Evolutionary conservation across 164 flowering plant genomes (phyloP).

Genomic region (Kingdonia uniflora): DNA sequence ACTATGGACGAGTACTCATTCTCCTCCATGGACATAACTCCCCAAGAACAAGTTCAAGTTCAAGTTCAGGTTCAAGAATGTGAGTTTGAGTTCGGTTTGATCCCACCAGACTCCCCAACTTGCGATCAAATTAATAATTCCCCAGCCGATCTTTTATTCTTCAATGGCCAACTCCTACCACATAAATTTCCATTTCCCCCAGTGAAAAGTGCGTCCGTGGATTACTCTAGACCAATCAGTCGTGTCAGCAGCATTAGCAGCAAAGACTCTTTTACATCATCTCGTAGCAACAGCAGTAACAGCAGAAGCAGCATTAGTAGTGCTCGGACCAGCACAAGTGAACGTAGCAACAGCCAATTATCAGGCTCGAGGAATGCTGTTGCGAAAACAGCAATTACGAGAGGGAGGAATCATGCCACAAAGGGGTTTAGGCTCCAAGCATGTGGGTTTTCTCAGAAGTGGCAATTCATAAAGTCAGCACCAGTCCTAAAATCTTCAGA

Average conservation of each 20-base stretch:
- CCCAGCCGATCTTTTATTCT: slow-evolving; percentile 60
- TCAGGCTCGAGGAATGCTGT: slow-evolving; percentile 5
- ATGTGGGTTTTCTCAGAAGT: slow-evolving; percentile 29
- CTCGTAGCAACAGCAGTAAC: slow-evolving; percentile 52
- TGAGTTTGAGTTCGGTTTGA: slow-evolving; percentile 39
- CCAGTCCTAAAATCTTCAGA: slow-evolving; percentile 25
- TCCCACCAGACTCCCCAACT: slow-evolving; percentile 34
- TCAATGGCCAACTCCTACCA: slow-evolving; percentile 55
- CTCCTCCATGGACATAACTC: slow-evolving; percentile 28
- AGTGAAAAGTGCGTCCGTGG: background rate
- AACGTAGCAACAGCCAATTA: slow-evolving; percentile 22
- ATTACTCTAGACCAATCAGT: slow-evolving; percentile 15
- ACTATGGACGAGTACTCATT: slow-evolving; percentile 10
- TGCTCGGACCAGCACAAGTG: slow-evolving; percentile 38
- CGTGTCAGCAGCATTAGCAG: slow-evolving; percentile 41
- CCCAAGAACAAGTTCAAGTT: slow-evolving; percentile 4
- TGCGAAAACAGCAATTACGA: slow-evolving; percentile 6
- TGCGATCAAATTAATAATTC: slow-evolving; percentile 25
- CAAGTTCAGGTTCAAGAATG: slow-evolving; percentile 12
- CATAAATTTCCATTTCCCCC: slow-evolving; percentile 40
- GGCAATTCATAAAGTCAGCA: slow-evolving; percentile 45
- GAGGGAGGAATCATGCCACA: slow-evolving; percentile 1
- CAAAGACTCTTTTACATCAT: slow-evolving; percentile 42
- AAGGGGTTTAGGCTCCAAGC: slow-evolving; percentile 15
- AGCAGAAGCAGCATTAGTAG: slow-evolving; percentile 56